Conservation (phyloP, 768 basidiomycete genomes). For the Tricholoma bakamatsutake region DNA sequence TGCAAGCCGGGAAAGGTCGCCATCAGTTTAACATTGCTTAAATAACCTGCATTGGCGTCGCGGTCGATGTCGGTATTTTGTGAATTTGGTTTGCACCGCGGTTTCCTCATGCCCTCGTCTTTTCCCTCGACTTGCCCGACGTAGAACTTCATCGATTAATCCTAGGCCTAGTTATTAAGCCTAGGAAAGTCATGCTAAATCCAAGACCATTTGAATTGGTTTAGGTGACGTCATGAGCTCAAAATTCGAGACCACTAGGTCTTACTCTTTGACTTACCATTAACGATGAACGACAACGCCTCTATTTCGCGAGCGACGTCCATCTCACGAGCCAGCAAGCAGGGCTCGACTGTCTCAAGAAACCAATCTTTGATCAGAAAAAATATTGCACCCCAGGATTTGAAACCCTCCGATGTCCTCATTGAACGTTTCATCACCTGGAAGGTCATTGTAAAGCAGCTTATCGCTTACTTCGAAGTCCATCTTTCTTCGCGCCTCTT, state of each 20-base stretch:
- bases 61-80: no score
- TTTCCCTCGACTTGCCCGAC: no score
- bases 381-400: slow-evolving; percentile 84
- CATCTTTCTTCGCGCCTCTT: neutral
- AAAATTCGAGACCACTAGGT: neutral
- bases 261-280: neutral
- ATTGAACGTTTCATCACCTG: slow-evolving; percentile 92
- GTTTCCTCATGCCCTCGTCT: no score
- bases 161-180: no score
- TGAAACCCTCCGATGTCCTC: slow-evolving; percentile 90
- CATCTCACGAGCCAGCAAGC: slow-evolving; percentile 57
- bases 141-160: no score
- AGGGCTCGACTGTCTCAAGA: slow-evolving; percentile 69
- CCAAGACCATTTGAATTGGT: no score
- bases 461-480: slow-evolving; percentile 80
- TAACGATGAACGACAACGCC: slow-evolving; percentile 27
- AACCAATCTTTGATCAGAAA: slow-evolving; percentile 90
- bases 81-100: no score
- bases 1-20: no score
- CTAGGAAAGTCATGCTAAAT: no score
- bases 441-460: slow-evolving; percentile 96
- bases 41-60: no score
- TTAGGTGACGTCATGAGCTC: neutral
- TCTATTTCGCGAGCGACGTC: slow-evolving; percentile 68
- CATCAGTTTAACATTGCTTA: no score